These are phyloP conservation scores for Phyllosticta paracitricarpa DNA, from an alignment of 2,329 filamentous ascomycete genomes.

Conservation along the genomic window DNA sequence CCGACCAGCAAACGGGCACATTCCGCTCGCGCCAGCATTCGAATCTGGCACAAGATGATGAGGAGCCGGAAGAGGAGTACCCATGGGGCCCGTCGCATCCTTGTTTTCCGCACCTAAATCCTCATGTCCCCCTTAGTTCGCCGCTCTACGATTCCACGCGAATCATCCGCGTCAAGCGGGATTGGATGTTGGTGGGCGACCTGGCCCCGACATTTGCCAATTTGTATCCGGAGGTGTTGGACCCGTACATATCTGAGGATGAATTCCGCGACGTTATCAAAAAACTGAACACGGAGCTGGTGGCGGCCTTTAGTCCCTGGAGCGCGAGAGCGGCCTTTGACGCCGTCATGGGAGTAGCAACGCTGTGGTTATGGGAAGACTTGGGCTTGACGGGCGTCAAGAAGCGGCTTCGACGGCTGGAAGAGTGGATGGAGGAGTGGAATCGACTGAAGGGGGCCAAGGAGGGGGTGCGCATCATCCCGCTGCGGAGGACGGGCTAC, in stretches of 20 bases:
- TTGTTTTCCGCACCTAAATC: slow-evolving; percentile 87
- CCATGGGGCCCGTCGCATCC: slow-evolving; percentile 92
- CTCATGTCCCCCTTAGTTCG: slow-evolving; percentile 73
- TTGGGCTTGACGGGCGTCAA: slow-evolving; percentile 70
- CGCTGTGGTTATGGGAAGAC: slow-evolving; percentile 94
- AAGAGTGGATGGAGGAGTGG: slow-evolving; percentile 79
- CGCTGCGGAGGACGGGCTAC: slow-evolving; percentile 74
- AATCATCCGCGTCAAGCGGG: slow-evolving; percentile 81
- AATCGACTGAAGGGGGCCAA: slow-evolving; percentile 56
- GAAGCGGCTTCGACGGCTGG: slow-evolving; percentile 56
- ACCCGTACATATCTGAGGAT: slow-evolving; percentile 72
- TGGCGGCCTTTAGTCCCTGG: slow-evolving; percentile 72
- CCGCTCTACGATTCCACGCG: slow-evolving; percentile 67
- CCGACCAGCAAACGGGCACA: background rate
- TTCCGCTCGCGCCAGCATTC: slow-evolving; percentile 8
- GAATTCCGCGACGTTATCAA: slow-evolving; percentile 78
- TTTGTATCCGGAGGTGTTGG: slow-evolving; percentile 89
- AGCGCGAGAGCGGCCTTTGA: slow-evolving; percentile 70
- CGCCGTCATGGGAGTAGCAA: slow-evolving; percentile 65
- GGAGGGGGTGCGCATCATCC: slow-evolving; percentile 62
- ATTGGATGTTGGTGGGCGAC: slow-evolving; percentile 86
- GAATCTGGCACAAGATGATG: background rate
- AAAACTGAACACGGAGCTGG: slow-evolving; percentile 67
- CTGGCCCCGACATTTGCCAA: slow-evolving; percentile 90
- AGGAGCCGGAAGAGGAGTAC: slow-evolving; percentile 39